Percentiles rank a stretch among this genome's conserved stretches.
phyloP scores from a whole-genome alignment of 208 protist species.

The Sergeia podlipaevii region DNA sequence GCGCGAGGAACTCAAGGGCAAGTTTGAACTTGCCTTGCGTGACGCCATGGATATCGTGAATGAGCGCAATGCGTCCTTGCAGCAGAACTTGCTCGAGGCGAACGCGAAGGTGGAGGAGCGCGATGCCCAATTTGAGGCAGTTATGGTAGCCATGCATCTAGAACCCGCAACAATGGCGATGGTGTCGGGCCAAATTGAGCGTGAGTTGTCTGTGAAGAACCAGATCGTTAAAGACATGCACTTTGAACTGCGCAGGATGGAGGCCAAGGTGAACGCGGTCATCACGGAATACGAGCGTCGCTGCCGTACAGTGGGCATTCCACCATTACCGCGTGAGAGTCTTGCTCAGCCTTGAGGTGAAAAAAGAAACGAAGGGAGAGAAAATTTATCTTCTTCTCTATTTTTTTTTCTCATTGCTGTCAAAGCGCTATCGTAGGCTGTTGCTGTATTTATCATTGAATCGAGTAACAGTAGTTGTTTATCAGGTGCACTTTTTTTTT shows the following conservation, averaged over 20 bases:
- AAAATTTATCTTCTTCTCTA: background rate
- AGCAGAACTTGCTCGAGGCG: conserved; percentile 75
- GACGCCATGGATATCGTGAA: conserved; percentile 83
- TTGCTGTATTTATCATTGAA: background rate
- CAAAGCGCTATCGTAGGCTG: background rate
- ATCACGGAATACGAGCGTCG: conserved; percentile 79
- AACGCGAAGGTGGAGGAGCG: conserved; percentile 75
- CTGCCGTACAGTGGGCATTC: conserved; percentile 43
- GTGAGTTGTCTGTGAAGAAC: conserved; percentile 92
- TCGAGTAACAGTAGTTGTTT: background rate
- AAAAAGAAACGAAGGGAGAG: background rate
- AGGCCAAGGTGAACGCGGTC: conserved; percentile 55
- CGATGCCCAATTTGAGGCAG: conserved; percentile 88
- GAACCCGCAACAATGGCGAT: conserved; percentile 83
- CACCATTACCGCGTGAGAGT: conserved; percentile 47
- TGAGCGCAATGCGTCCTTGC: conserved; percentile 78
- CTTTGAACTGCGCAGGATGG: conserved; percentile 92
- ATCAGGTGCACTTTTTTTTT: background rate
- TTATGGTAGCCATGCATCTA: conserved; percentile 91
- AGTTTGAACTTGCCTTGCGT: conserved; percentile 91
- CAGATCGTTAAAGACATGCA: conserved; percentile 94
- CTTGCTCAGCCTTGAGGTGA: conserved; percentile 15
- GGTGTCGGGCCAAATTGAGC: conserved; percentile 90
- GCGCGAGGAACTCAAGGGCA: conserved; percentile 91
- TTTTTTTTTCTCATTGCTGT: background rate